Conservation (phyloP, 352 stramenopile species). For the Elongisporangium anandrum region DNA sequence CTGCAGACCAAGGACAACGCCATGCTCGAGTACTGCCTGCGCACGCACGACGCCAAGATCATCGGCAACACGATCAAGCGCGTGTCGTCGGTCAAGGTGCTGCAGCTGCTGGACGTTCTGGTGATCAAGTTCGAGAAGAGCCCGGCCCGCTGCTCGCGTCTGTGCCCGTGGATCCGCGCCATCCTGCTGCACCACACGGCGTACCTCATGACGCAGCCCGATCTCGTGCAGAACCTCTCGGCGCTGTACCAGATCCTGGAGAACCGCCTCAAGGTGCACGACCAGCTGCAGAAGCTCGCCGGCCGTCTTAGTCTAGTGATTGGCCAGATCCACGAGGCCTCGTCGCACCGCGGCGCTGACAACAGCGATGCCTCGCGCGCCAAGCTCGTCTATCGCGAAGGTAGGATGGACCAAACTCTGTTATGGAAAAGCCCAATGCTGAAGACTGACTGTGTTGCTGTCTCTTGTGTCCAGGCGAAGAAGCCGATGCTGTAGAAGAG, state of each 20-base stretch:
- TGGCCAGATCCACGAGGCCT: constrained; percentile 72
- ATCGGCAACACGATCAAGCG: constrained; percentile 73
- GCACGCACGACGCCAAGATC: constrained; percentile 71
- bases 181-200: constrained; percentile 82
- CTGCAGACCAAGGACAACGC: constrained; percentile 86
- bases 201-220: constrained; percentile 79
- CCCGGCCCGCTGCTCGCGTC: constrained; percentile 64
- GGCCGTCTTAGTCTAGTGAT: constrained; percentile 78
- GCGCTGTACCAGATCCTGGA: constrained; percentile 83
- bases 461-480: constrained; percentile 13
- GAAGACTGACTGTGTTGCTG: constrained; percentile 3
- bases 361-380: constrained; percentile 44
- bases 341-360: constrained; percentile 18
- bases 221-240: constrained; percentile 78
- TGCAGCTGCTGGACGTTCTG: constrained; percentile 72
- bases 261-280: constrained; percentile 75
- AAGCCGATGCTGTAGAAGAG: constrained; percentile 21
- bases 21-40: constrained; percentile 80
- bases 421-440: no score
- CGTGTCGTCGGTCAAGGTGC: constrained; percentile 67
- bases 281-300: constrained; percentile 79
- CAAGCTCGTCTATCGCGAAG: constrained; percentile 67
- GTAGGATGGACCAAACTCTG: constrained; percentile 9
- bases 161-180: constrained; percentile 81
- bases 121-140: constrained; percentile 83